These are phyloP conservation scores for Pelargonium cotyledonis DNA, from an alignment of 441 rosid species.

Conservation along the genomic window DNA sequence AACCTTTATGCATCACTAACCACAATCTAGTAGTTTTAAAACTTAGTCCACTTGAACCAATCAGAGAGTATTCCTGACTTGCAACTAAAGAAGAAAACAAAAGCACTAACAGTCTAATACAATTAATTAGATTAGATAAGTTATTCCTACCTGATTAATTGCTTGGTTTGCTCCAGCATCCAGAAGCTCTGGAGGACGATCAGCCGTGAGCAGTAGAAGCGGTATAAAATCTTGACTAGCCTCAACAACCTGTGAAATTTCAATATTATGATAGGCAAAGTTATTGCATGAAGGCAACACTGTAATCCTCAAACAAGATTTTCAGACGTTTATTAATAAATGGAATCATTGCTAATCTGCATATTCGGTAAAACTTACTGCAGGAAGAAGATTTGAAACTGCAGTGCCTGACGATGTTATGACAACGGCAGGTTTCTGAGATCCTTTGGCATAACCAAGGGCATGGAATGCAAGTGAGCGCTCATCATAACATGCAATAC, in stretches of 20 bases:
- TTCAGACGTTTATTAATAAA: conserved; percentile 1
- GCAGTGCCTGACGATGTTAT: conserved; percentile 98
- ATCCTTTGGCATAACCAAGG: conserved; percentile 86
- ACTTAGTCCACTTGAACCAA: neutral
- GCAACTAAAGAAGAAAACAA: neutral
- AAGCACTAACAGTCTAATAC: neutral
- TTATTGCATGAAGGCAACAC: neutral
- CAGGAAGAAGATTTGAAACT: conserved; percentile 95
- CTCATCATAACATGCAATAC: conserved; percentile 87
- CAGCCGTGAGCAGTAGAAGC: conserved; percentile 82
- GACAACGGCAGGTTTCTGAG: conserved; percentile 73
- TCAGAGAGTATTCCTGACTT: neutral
- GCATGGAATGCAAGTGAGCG: conserved; percentile 96
- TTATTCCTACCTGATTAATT: conserved; percentile 68
- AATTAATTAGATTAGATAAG: neutral
- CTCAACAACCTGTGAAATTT: conserved; percentile 70
- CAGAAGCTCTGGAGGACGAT: conserved; percentile 96
- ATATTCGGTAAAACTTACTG: conserved; percentile 54
- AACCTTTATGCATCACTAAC: neutral
- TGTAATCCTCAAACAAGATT: neutral
- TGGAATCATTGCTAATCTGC: conserved; percentile 10
- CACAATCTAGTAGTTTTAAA: too few relatives aligned
- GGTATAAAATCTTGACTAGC: conserved; percentile 97
- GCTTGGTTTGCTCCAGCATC: conserved; percentile 93
- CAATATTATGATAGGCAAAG: conserved; percentile 8